Evolutionary conservation across 2,329 filamentous ascomycete genomes (phyloP).

Genomic region (Calonectria leucothoes): DNA sequence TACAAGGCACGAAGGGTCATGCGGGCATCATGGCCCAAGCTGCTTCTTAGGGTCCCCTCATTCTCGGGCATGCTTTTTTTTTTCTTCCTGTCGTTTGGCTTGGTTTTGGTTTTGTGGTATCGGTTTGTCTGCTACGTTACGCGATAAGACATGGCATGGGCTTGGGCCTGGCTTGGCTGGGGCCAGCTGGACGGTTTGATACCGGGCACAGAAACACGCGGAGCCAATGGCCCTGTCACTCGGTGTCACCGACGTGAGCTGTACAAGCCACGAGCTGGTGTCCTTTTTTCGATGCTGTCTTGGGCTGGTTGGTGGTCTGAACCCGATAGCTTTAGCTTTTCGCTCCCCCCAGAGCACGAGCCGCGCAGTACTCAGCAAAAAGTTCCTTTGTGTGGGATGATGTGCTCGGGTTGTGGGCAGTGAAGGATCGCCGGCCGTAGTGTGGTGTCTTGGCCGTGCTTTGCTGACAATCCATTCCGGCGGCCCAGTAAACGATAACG

Average conservation of each 20-base stretch:
- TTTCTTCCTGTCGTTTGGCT: no score
- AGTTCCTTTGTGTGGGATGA: neutral
- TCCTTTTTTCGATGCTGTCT: neutral
- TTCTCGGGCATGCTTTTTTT: neutral
- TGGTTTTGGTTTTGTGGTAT: neutral
- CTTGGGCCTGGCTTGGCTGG: no score
- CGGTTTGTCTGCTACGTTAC: neutral
- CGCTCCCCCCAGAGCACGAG: neutral
- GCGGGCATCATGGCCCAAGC: neutral
- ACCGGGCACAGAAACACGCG: neutral
- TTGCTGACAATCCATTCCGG: neutral
- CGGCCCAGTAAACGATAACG: neutral
- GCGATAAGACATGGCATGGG: neutral
- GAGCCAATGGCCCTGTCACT: neutral
- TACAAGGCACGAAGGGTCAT: constrained; percentile 6
- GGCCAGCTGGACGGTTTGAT: neutral
- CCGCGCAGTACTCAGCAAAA: neutral
- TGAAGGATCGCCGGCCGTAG: neutral
- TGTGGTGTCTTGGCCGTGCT: no score
- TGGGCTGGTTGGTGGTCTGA: no score
- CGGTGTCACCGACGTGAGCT: neutral
- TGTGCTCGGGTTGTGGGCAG: neutral
- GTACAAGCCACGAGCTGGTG: neutral
- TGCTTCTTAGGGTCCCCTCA: neutral
- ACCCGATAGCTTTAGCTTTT: neutral